Conservation (phyloP, 805 yeast genomes). For the Candida palmyrensis region DNA sequence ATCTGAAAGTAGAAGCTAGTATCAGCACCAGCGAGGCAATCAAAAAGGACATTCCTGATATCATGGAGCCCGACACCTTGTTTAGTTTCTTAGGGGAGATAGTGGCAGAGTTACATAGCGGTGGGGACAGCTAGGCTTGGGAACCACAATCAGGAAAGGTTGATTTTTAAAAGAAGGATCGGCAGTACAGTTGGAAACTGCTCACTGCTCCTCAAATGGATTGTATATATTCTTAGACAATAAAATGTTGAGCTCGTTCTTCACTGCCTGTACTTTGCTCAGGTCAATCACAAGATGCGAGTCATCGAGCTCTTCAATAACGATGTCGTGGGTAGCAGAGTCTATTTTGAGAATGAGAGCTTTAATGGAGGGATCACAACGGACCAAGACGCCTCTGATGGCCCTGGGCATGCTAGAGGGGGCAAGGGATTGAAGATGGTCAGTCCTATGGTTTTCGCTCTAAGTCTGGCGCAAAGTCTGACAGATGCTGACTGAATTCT, state of each 20-base stretch:
- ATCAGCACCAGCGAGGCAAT: constrained; percentile 9
- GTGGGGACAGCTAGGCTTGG: too few relatives aligned
- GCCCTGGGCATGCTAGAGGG: constrained; percentile 35
- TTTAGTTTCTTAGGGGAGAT: constrained; percentile 42
- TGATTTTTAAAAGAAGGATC: too few relatives aligned
- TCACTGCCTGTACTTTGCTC: constrained; percentile 68
- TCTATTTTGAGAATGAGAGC: constrained; percentile 85
- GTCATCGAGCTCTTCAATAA: constrained; percentile 77
- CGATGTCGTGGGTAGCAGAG: constrained; percentile 65
- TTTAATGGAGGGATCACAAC: constrained; percentile 85
- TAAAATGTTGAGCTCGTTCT: constrained; percentile 67
- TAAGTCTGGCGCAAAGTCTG: too few relatives aligned
- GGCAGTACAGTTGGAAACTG: neutral
- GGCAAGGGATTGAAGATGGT: too few relatives aligned
- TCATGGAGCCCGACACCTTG: constrained; percentile 64
- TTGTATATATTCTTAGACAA: constrained; percentile 81
- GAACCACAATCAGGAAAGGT: too few relatives aligned
- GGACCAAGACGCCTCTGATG: constrained; percentile 38
- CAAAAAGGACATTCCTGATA: constrained; percentile 34
- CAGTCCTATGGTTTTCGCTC: too few relatives aligned
- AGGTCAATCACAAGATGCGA: constrained; percentile 83
- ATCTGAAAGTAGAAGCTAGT: constrained; percentile 23
- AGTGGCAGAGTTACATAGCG: constrained; percentile 21
- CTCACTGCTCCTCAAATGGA: constrained; percentile 65
- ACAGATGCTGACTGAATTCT: too few relatives aligned